Base-by-base conservation (phyloP, 768 basidiomycete genomes). In the Lentinula guzmanii region DNA sequence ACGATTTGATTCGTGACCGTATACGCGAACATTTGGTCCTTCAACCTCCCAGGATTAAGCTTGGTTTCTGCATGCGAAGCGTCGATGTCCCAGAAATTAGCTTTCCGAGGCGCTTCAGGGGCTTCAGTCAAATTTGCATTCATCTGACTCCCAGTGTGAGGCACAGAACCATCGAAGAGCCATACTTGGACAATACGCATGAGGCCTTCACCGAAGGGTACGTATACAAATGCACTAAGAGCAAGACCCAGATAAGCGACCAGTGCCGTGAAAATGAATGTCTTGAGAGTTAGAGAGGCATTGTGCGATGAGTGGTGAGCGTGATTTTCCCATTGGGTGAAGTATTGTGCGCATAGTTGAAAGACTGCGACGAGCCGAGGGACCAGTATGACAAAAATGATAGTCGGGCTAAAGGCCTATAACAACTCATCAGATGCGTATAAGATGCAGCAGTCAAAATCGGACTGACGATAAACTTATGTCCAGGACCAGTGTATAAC, bases 241-340 rank as follows among this genome's bases (percentile, higher is more conserved):
- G 84, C 87, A 15, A 99, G 82, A 43, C 91, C 90, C 55, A 94
- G 85, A 71, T 95, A 98, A 0, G 96, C 90, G 18, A 95, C 93
- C 69, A 98, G 83, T 0, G 90, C 86, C 37, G 89, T 89, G 59
- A 98, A 81, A 0, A 89, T 85, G 70, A 98, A 99, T 2, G 91
- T 45, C 24, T 61, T 99, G 70, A 90, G 78, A 13, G 95, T 95
- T 18, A 97, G 80, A 13, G 91, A 92, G 6, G 85, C 82, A 62
- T 86, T 83, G 70, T 93, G 85, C 2, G 85, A 84, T 1, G 88
- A 88, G 65, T 89, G 84, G 66, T 91, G 91, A 1, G 84, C 80
- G 69, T 98, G 95, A 69, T 97, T 95, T 75, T 99, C 97, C 91
- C 93, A 95, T 48, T 81, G 74, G 0, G 95, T 95, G 56, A 98